phyloP scores from a whole-genome alignment of 2,329 filamentous ascomycete genomes.

The Bipolaris oryzae region DNA sequence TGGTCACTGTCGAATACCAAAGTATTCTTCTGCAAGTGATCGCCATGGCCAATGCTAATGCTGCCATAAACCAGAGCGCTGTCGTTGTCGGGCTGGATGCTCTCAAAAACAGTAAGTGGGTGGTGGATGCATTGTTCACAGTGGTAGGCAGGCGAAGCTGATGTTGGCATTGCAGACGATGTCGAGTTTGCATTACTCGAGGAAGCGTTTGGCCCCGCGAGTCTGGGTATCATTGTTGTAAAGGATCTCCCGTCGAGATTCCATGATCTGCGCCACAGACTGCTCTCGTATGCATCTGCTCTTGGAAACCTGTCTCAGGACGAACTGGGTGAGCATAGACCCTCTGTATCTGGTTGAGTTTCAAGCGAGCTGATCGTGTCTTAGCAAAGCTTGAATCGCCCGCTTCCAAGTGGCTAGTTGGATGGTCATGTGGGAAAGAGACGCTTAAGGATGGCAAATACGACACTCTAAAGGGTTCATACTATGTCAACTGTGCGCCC shows the following conservation, averaged over 20 bases:
- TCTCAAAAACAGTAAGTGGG: slow-evolving; percentile 53
- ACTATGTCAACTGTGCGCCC: slow-evolving; percentile 77
- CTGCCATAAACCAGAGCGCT: slow-evolving; percentile 32
- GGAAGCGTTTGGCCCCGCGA: slow-evolving; percentile 86
- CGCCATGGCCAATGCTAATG: slow-evolving; percentile 28
- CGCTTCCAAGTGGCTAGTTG: slow-evolving; percentile 64
- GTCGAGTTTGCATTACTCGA: slow-evolving; percentile 72
- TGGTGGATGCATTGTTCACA: neutral
- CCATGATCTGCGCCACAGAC: slow-evolving; percentile 68
- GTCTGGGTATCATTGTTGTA: slow-evolving; percentile 91
- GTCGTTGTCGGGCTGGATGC: slow-evolving; percentile 48
- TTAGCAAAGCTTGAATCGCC: slow-evolving; percentile 56
- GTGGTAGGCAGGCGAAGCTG: neutral
- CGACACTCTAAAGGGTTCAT: slow-evolving; percentile 82
- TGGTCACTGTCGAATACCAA: neutral
- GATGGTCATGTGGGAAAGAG: slow-evolving; percentile 84
- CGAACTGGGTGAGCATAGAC: slow-evolving; percentile 66
- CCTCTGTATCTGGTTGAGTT: neutral
- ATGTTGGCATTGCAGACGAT: slow-evolving; percentile 56
- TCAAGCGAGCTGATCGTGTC: neutral
- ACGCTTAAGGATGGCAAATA: slow-evolving; percentile 77
- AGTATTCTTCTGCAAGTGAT: neutral
- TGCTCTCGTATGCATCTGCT: slow-evolving; percentile 87
- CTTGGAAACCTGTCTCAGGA: slow-evolving; percentile 77
- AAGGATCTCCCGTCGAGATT: slow-evolving; percentile 80